These are phyloP conservation scores for Thalassiosira profunda DNA, from an alignment of 108 stramenopile genomes.

Conservation along the genomic window DNA sequence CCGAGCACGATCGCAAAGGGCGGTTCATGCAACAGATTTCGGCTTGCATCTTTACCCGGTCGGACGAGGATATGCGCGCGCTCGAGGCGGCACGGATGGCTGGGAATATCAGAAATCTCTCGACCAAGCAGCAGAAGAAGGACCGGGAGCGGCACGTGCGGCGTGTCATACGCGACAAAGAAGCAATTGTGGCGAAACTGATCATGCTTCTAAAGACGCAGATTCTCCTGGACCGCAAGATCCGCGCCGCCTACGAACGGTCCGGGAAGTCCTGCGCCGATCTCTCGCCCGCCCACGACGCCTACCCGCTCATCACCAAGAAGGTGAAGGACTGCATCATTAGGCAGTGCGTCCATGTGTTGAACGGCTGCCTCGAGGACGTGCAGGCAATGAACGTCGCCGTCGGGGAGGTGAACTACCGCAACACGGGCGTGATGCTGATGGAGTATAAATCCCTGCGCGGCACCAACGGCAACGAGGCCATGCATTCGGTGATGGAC, in stretches of 20 bases:
- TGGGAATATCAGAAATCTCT: background rate
- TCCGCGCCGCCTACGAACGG: background rate
- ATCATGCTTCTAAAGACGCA: background rate
- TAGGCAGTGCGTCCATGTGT: conserved; percentile 6
- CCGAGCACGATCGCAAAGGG: background rate
- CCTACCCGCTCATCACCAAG: conserved; percentile 16
- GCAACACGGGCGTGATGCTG: background rate
- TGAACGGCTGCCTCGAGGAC: conserved; percentile 14
- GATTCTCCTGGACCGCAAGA: background rate
- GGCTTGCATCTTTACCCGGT: background rate
- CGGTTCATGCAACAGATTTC: background rate
- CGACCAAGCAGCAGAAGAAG: background rate
- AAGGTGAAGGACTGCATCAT: conserved; percentile 3
- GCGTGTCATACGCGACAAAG: background rate
- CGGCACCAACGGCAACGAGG: background rate
- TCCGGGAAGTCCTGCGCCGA: background rate
- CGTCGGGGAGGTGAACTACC: background rate
- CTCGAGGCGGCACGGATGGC: background rate
- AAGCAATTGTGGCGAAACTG: background rate
- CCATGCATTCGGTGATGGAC: background rate
- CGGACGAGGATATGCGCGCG: background rate
- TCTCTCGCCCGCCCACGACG: background rate
- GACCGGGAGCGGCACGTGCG: background rate
- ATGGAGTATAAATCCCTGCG: background rate
- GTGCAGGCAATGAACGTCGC: background rate